These are phyloP conservation scores for Phytopythium vexans DNA, from an alignment of 352 stramenopile species.

Conservation along the genomic window DNA sequence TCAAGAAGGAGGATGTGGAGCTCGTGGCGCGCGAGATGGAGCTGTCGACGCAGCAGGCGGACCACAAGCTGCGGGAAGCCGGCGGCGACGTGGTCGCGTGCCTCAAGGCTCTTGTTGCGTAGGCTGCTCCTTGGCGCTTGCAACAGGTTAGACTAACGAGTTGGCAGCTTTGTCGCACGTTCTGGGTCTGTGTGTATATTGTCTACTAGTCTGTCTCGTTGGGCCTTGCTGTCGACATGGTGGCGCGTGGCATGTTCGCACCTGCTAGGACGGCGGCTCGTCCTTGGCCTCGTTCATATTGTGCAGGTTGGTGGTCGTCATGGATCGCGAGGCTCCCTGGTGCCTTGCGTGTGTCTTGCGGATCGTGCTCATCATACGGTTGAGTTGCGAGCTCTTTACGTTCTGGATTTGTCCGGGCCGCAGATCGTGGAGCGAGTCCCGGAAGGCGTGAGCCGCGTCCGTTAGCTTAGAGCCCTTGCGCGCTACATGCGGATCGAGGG, in stretches of 20 bases:
- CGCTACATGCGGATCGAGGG: conserved; percentile 57
- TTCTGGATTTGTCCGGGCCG: conserved; percentile 52
- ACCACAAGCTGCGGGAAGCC: conserved; percentile 82
- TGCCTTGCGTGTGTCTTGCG: conserved; percentile 57
- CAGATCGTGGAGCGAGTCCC: conserved; percentile 60
- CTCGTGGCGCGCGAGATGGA: conserved; percentile 80
- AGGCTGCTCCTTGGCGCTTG: neutral
- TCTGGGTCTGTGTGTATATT: conserved; percentile 2
- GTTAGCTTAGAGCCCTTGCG: conserved; percentile 62
- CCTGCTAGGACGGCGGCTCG: conserved; percentile 5
- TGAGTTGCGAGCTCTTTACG: conserved; percentile 44
- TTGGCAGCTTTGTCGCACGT: no score
- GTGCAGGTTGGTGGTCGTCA: conserved; percentile 8
- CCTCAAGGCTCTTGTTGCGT: conserved; percentile 50
- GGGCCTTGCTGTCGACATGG: neutral
- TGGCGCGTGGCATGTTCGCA: conserved; percentile 11
- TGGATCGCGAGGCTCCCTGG: conserved; percentile 7
- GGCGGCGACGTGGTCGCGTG: conserved; percentile 70
- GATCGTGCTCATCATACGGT: conserved; percentile 70
- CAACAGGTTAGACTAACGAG: no score
- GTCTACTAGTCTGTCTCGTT: conserved; percentile 22
- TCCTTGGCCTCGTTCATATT: conserved; percentile 4
- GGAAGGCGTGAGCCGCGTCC: conserved; percentile 68
- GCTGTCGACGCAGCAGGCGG: conserved; percentile 62
- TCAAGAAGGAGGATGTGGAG: conserved; percentile 79